Evolutionary conservation across 1,284 basidiomycete species (phyloP).

Genomic region (Tilletiaria anomala): DNA sequence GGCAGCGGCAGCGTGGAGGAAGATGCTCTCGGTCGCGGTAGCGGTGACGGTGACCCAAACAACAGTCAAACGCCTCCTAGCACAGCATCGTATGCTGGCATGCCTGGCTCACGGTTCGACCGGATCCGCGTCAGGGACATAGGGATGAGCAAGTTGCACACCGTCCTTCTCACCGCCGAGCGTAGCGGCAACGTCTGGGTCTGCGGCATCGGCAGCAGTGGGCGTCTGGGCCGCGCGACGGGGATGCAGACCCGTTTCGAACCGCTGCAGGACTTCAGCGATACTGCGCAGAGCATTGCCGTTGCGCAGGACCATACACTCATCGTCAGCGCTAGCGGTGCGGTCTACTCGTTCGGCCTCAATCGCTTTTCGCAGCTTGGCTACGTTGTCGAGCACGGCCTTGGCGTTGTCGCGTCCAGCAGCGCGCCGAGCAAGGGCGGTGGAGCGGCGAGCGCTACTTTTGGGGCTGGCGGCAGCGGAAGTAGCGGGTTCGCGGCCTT

Average conservation of each 20-base stretch:
- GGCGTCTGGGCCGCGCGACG: constrained; percentile 45
- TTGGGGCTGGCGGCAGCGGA: constrained; percentile 6
- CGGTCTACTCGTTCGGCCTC: constrained; percentile 77
- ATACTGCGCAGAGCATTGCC: constrained; percentile 50
- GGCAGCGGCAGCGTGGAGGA: too few species aligned
- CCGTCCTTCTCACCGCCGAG: constrained; percentile 29
- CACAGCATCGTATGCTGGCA: too few species aligned
- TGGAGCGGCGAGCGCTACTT: constrained; percentile 42
- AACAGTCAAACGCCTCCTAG: too few species aligned
- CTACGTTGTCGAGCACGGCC: constrained; percentile 57
- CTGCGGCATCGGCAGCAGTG: constrained; percentile 27
- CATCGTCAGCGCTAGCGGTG: constrained; percentile 62
- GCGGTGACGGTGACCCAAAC: too few species aligned
- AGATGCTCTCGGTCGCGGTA: neutral
- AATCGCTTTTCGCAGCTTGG: constrained; percentile 62
- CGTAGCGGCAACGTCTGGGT: constrained; percentile 31
- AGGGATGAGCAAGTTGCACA: constrained; percentile 30
- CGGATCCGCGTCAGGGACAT: constrained; percentile 25
- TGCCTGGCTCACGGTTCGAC: constrained; percentile 23
- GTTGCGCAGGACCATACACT: constrained; percentile 89
- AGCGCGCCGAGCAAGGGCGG: constrained; percentile 14
- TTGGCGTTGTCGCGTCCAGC: constrained; percentile 16
- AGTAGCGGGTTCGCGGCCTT: constrained; percentile 1
- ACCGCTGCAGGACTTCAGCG: constrained; percentile 50
- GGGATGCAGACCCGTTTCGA: constrained; percentile 52